Percentiles rank a stretch among this genome's conserved stretches.
These are phyloP conservation scores for Citrullus colocynthis DNA, from an alignment of 306 rosid species.

Conservation along the genomic window DNA sequence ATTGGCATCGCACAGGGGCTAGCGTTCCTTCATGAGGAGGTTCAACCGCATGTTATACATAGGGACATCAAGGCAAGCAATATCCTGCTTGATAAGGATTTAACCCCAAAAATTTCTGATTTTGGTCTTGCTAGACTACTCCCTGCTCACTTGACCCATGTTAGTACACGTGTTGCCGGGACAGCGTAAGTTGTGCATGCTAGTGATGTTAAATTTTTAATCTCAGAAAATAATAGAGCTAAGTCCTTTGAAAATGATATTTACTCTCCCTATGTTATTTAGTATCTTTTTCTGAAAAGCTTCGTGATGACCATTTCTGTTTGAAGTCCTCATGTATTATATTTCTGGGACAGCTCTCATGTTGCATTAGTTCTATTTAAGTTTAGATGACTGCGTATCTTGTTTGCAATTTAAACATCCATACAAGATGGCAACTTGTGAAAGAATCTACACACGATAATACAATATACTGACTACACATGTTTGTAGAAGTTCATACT, in stretches of 20 bases:
- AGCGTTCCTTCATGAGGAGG: constrained; percentile 57
- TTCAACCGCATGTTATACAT: constrained; percentile 60
- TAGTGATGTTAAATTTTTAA: background rate
- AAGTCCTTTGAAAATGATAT: background rate
- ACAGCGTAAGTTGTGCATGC: constrained; percentile 38
- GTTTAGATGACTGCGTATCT: background rate
- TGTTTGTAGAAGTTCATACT: background rate
- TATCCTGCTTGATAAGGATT: constrained; percentile 47
- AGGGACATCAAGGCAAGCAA: constrained; percentile 82
- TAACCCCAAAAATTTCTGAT: constrained; percentile 62
- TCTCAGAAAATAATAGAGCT: background rate
- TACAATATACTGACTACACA: background rate
- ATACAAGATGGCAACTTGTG: background rate
- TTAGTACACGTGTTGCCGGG: constrained; percentile 76
- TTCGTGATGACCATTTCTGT: background rate
- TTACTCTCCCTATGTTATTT: background rate
- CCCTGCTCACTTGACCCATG: constrained; percentile 48
- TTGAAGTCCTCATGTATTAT: background rate
- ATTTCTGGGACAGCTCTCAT: background rate
- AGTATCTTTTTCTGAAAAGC: background rate
- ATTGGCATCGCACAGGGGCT: constrained; percentile 69
- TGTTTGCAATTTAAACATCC: background rate
- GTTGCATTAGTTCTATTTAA: background rate
- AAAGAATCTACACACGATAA: background rate
- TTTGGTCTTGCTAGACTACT: constrained; percentile 87